Evolutionary conservation across 345 rosid species (phyloP), one percentile per base, ranked within the genome.

Genomic region (Pistacia integerrima): DNA sequence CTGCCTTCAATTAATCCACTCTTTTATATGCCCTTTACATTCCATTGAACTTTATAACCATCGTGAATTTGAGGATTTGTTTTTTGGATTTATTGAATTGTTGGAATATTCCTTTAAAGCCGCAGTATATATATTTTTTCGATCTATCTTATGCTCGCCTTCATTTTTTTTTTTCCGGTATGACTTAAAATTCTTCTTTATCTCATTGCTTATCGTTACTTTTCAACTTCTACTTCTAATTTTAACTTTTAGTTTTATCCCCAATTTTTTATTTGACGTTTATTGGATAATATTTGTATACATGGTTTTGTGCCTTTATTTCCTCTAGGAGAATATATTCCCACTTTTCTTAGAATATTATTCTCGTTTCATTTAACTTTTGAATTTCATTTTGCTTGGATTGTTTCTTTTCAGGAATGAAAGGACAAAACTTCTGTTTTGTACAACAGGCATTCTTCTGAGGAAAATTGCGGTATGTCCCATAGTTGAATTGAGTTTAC

Each of bases 381-480:
- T 25, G 20, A 49, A 33, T 54, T 60, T 20, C 1, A 52, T 46
- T 28, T 79, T 74, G 59, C 70, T 62, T 78, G 38, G 54, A 16
- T 66, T 81, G 67, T 78, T 59, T 70, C 76, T 77, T 79, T 77
- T 72, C 87, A 94, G 97, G 97, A 91, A 87, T 85, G 93, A 93
- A 61, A 89, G 82, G 81, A 94, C 97, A 78, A 93, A 89, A 81
- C 95, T 94, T 78, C 93, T 93, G 22, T 94, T 94, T 80, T 94
- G 97, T 78, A 94, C 98, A 44, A 94, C 97, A 2, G 98, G 98
- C 68, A 94, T 93, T 83, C 94, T 94, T 74, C 75, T 94, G 81
- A 93, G 98, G 83, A 93, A 84, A 82, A 89, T 94, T 62, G 89
- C 85, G 81, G 98, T 94, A 93, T 8, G 86, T 54, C 75, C 54